These are phyloP conservation scores for Microdochium paspali DNA, from an alignment of 2,329 filamentous ascomycete genomes.

Conservation along the genomic window DNA sequence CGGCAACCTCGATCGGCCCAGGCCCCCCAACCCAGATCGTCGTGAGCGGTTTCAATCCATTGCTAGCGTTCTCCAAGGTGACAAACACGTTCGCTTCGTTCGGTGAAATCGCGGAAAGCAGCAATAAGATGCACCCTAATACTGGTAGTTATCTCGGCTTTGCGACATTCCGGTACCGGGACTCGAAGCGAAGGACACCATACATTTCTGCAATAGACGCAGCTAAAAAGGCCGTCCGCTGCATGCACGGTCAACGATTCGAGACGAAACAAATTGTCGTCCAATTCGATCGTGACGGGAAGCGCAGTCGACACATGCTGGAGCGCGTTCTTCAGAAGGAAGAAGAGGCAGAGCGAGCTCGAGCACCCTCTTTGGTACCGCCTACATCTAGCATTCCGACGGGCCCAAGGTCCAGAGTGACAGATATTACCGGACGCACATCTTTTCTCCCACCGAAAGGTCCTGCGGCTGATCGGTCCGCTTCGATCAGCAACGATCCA, in stretches of 20 bases:
- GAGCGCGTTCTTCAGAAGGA: constrained; percentile 64
- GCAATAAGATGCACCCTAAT: constrained; percentile 89
- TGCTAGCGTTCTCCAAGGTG: constrained; percentile 72
- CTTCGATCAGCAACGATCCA: constrained; percentile 21
- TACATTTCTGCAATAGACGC: constrained; percentile 65
- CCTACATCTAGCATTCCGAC: constrained; percentile 11
- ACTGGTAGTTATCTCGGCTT: constrained; percentile 93
- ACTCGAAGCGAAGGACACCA: constrained; percentile 48
- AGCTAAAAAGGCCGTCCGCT: constrained; percentile 69
- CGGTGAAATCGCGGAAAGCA: constrained; percentile 82
- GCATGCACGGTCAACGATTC: constrained; percentile 71
- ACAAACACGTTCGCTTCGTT: constrained; percentile 68
- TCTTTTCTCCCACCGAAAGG: constrained; percentile 83
- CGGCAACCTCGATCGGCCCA: constrained; percentile 75
- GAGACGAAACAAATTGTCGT: constrained; percentile 71
- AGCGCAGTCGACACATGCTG: constrained; percentile 70
- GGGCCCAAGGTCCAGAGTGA: constrained; percentile 19
- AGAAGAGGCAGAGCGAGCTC: constrained; percentile 39
- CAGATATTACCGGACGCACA: constrained; percentile 45
- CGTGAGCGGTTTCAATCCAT: constrained; percentile 90
- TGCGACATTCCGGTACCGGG: constrained; percentile 82
- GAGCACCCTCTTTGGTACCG: constrained; percentile 9
- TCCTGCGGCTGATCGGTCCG: constrained; percentile 50
- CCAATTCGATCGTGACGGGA: constrained; percentile 81
- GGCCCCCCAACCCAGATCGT: constrained; percentile 86